Evolutionary conservation across 306 rosid species (phyloP), one percentile per base, ranked within the genome.

Genomic region (Pueraria montana): DNA sequence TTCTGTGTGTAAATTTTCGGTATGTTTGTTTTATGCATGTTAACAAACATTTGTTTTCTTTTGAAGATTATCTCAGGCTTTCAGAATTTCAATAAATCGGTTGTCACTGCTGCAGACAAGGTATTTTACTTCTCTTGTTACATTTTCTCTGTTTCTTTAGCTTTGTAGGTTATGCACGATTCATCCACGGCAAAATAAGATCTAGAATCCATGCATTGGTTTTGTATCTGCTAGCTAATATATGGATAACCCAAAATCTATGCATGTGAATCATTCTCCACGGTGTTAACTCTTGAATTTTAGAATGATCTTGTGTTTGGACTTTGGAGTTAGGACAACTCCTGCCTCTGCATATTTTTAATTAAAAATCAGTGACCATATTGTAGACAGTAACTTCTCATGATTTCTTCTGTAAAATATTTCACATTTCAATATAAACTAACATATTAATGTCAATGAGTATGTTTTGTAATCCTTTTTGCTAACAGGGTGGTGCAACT

Each of bases 41-140:
- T 87, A 43, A 84, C 72, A 76, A 76, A 59, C 73, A 36, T 24
- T 82, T 82, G 83, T 48, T 20, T 64, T 82, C 24, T 59, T 86
- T 81, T 78, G 65, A 84, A 95, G 96, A 93, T 93, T 85, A 92
- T 95, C 86, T 82, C 98, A 81, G 98, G 98, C n/a, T 84, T 95
- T 90, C 91, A 93, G 81, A 93, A 92, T 89, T 86, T 91, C 75
- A 75, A 95, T 79, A 86, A 87, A 82, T 87, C 94, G 10, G 93
- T 93, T 74, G 89, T 95, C 21, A 90, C 93, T 81, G 95, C 98
- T n/a, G 97, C 97, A 1, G 95, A 93, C n/a, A 89, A 93, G 97
- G 98, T 93, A 74, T 36, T 59, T 84, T 82, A 21, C 64, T 79
- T 24, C 74, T 58, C 45, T 21, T 77, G 14, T 21, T 17, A n/a